A percentile compares a stretch with the other conserved stretches of the same genome.
Conservation (phyloP, 2,329 filamentous ascomycete species). For the Fusarium equiseti region DNA sequence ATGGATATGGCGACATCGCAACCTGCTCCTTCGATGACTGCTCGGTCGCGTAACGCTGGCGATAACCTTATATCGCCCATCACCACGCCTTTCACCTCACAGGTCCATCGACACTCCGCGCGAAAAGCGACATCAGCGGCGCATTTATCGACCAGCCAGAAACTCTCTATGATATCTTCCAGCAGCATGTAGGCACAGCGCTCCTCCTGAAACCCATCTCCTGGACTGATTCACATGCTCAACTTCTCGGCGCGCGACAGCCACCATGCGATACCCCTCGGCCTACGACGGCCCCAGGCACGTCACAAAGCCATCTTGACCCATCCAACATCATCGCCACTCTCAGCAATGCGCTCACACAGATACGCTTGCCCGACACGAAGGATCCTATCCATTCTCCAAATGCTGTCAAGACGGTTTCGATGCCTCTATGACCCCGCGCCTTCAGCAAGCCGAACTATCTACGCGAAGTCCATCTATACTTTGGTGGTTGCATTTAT, state of each 20-base stretch:
- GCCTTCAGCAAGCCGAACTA: slow-evolving; percentile 49
- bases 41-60: slow-evolving; percentile 15
- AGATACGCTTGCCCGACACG: slow-evolving; percentile 54
- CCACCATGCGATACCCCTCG: slow-evolving; percentile 57
- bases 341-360: slow-evolving; percentile 59
- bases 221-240: slow-evolving; percentile 66
- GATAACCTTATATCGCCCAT: slow-evolving; percentile 22
- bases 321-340: slow-evolving; percentile 58
- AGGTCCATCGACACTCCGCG: slow-evolving; percentile 38
- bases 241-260: slow-evolving; percentile 59
- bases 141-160: slow-evolving; percentile 56
- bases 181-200: slow-evolving; percentile 59
- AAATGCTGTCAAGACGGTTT: slow-evolving; percentile 58
- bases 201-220: slow-evolving; percentile 66
- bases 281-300: slow-evolving; percentile 51
- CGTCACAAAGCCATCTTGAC: slow-evolving; percentile 52
- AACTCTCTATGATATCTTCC: slow-evolving; percentile 67
- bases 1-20: slow-evolving; percentile 46
- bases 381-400: slow-evolving; percentile 53
- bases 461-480: slow-evolving; percentile 59
- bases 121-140: slow-evolving; percentile 44
- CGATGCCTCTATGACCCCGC: slow-evolving; percentile 60
- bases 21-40: slow-evolving; percentile 15
- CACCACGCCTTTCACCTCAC: slow-evolving; percentile 45
- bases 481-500: slow-evolving; percentile 62